Base-by-base conservation (phyloP, 108 stramenopile species). In the Cylindrotheca closterium region DNA sequence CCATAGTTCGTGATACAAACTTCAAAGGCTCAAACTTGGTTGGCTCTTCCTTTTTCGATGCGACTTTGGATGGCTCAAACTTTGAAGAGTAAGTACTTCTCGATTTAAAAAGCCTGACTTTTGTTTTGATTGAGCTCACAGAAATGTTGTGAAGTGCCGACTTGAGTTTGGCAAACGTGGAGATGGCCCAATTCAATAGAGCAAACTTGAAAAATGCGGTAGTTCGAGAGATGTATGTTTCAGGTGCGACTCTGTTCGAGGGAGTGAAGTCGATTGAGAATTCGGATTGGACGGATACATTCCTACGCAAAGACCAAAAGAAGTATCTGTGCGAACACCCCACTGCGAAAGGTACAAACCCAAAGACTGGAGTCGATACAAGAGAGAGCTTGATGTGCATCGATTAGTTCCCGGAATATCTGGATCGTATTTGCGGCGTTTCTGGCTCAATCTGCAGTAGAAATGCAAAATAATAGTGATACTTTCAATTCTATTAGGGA, bases 41-140 rank as follows among this genome's bases (percentile, higher is more conserved):
- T 1, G 84, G 89, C 0, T 84, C 95, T 4, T 87, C 85, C 32
- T 96, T 96, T 70, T 96, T 98, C 67, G 97, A 96, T 75, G 97
- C 97, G 1, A 96, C 95, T 15, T 62, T 96, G 51, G 88, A 90
- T 63, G 95, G 94, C 51, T 81, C 84, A 24, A 82, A 96, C 66
- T 88, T 97, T 50, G 94, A 70, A 90, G 66, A n/a, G n/a, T n/a
- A n/a, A n/a, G n/a, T n/a, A n/a, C n/a, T n/a, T n/a, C n/a, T n/a
- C n/a, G n/a, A n/a, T n/a, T n/a, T n/a, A n/a, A n/a, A n/a, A n/a
- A n/a, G n/a, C n/a, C n/a, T n/a, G n/a, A n/a, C n/a, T n/a, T n/a
- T n/a, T n/a, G n/a, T n/a, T n/a, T n/a, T n/a, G n/a, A n/a, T n/a
- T n/a, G n/a, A n/a, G n/a, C n/a, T n/a, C n/a, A n/a, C n/a, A n/a